Evolutionary conservation across 805 yeast genomes (phyloP).

Genomic region (Cyberlindnera veronae): DNA sequence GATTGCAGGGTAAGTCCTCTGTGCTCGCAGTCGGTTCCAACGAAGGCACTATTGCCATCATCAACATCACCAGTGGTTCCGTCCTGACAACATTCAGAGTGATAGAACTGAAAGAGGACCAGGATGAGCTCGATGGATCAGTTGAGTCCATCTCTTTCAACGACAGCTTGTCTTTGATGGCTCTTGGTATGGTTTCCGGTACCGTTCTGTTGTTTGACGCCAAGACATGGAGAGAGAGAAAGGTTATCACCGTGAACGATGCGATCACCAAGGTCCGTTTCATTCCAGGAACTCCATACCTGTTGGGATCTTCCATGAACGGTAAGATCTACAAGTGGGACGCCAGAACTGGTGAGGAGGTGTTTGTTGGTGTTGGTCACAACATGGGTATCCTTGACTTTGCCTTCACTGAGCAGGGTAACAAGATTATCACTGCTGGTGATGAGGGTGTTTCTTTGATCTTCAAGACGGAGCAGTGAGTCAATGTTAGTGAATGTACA

Average conservation of each 20-base stretch:
- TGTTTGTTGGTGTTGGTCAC: conserved; percentile 85
- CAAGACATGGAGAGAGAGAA: conserved; percentile 82
- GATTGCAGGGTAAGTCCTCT: conserved; percentile 44
- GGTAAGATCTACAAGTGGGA: conserved; percentile 88
- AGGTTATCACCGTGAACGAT: conserved; percentile 64
- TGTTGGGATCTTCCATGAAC: conserved; percentile 76
- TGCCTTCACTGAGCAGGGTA: conserved; percentile 60
- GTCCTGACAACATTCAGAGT: conserved; percentile 64
- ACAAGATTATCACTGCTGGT: conserved; percentile 83
- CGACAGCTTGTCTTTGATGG: conserved; percentile 58
- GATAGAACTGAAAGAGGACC: conserved; percentile 51
- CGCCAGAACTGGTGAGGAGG: conserved; percentile 75
- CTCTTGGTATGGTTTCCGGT: conserved; percentile 88
- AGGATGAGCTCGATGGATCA: conserved; percentile 62
- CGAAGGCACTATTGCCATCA: conserved; percentile 80
- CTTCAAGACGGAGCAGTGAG: conserved; percentile 17
- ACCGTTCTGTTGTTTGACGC: conserved; percentile 79
- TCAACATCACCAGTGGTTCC: conserved; percentile 72
- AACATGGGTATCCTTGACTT: conserved; percentile 92
- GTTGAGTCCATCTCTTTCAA: conserved; percentile 86
- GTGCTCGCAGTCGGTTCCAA: conserved; percentile 78
- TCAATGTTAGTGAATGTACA: not conserved
- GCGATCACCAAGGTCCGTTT: conserved; percentile 81
- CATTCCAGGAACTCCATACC: conserved; percentile 48
- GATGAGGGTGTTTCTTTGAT: conserved; percentile 93